Conservation (phyloP, 495 filamentous ascomycete genomes). For the Recurvomyces mirabilis region DNA sequence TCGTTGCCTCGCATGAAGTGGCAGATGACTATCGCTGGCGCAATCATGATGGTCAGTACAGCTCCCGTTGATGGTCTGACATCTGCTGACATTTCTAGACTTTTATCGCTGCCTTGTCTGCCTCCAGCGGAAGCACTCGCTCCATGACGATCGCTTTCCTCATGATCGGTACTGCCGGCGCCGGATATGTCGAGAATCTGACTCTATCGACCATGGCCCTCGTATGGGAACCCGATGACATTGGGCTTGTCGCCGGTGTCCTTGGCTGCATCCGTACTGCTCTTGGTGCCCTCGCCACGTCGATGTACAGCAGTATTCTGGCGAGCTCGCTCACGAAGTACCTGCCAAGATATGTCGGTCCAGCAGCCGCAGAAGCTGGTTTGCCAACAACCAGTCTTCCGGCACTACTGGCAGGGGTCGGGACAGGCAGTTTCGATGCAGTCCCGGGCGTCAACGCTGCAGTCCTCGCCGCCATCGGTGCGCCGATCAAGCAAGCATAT, state of each 20-base stretch:
- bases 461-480: conserved; percentile 29
- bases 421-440: conserved; percentile 27
- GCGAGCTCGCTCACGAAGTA: conserved; percentile 28
- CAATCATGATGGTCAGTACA: not conserved
- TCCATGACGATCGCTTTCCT: conserved; percentile 16
- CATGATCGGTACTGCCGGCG: conserved; percentile 22
- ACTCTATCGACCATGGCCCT: conserved; percentile 24
- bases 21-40: conserved; percentile 3
- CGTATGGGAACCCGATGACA: conserved; percentile 31
- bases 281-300: conserved; percentile 25
- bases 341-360: conserved; percentile 32
- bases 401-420: conserved; percentile 32
- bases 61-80: too few species aligned
- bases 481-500: conserved; percentile 33
- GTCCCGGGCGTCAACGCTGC: conserved; percentile 35
- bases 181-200: conserved; percentile 22
- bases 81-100: too few species aligned
- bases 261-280: conserved; percentile 28
- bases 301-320: conserved; percentile 40
- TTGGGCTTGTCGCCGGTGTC: conserved; percentile 39
- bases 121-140: conserved; percentile 7
- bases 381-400: conserved; percentile 34
- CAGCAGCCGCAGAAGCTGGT: conserved; percentile 34
- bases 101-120: conserved; percentile 15
- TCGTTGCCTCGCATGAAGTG: conserved; percentile 18